Evolutionary conservation across 2,329 filamentous ascomycete species (phyloP).

Genomic region (Paraphoma sp.): DNA sequence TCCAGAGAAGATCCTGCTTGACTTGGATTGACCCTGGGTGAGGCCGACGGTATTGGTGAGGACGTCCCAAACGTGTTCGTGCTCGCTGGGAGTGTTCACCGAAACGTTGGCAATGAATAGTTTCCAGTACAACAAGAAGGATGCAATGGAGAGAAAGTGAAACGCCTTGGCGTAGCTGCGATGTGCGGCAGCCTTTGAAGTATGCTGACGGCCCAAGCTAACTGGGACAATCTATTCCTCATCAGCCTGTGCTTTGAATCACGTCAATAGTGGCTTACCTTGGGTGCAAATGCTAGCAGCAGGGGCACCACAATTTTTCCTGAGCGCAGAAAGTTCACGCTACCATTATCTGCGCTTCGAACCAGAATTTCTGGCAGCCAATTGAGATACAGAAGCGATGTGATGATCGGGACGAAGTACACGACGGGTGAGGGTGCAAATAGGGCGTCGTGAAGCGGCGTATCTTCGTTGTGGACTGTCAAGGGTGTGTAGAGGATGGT

Average conservation of each 20-base stretch:
- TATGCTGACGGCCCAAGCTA: conserved; percentile 57
- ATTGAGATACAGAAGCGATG: conserved; percentile 56
- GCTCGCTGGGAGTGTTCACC: conserved; percentile 56
- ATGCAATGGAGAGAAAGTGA: conserved; percentile 53
- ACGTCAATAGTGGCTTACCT: conserved; percentile 20
- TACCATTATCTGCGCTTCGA: conserved; percentile 27
- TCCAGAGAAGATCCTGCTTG: conserved; percentile 35
- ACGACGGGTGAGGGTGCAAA: conserved; percentile 42
- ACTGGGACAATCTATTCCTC: conserved; percentile 49
- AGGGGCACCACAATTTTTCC: conserved; percentile 40
- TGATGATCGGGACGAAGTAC: conserved; percentile 52
- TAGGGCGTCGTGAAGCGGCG: conserved; percentile 38
- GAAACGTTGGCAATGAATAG: conserved; percentile 53
- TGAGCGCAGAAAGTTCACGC: conserved; percentile 18
- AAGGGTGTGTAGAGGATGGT: conserved; percentile 64
- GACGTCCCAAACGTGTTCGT: conserved; percentile 47
- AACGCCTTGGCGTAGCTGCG: conserved; percentile 57
- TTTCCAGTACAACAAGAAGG: conserved; percentile 56
- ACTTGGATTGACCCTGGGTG: conserved; percentile 48
- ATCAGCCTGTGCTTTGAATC: conserved; percentile 11
- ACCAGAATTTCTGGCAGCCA: conserved; percentile 40
- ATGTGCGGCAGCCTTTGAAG: conserved; percentile 49
- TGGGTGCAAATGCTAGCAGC: conserved; percentile 44
- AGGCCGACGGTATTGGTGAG: conserved; percentile 51
- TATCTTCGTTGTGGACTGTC: conserved; percentile 49